Evolutionary conservation across 78 protist genomes (phyloP).

Genomic region (Reticulomyxa filosa): DNA sequence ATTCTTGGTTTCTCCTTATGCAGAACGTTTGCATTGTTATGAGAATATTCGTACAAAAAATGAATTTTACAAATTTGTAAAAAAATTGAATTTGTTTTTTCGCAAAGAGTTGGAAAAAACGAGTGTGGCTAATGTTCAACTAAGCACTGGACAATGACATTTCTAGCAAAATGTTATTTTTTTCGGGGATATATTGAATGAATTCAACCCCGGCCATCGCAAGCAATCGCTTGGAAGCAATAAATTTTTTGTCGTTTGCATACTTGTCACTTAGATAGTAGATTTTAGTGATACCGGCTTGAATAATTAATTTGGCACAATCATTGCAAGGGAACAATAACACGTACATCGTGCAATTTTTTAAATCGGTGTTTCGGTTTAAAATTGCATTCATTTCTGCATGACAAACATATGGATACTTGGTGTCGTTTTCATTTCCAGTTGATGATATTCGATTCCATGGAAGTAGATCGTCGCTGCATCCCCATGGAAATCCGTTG

Average conservation of each 20-base stretch:
- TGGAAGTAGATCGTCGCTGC: conserved; percentile 35
- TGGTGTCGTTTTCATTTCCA: conserved; percentile 30
- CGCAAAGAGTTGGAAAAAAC: too few species aligned
- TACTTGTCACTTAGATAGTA: conserved; percentile 20
- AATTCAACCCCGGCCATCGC: conserved; percentile 23
- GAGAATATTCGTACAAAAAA: too few species aligned
- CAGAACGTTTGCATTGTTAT: too few species aligned
- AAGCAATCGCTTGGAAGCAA: conserved; percentile 31
- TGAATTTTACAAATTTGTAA: too few species aligned
- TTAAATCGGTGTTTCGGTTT: conserved; percentile 24
- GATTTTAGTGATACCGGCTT: background rate
- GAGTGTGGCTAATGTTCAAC: too few species aligned
- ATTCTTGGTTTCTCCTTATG: too few species aligned
- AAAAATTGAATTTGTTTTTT: too few species aligned
- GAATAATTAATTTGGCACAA: conserved; percentile 49
- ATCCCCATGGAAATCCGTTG: conserved; percentile 54
- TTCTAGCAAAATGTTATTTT: too few species aligned
- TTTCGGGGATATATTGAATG: background rate
- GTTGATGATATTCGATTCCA: background rate
- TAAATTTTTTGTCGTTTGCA: conserved; percentile 4
- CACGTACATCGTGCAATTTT: conserved; percentile 16
- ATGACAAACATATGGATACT: conserved; percentile 46
- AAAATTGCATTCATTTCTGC: conserved; percentile 50
- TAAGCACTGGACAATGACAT: too few species aligned
- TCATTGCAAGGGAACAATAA: conserved; percentile 48